phyloP scores from a whole-genome alignment of 805 yeast species.

The Suhomyces sp. region DNA sequence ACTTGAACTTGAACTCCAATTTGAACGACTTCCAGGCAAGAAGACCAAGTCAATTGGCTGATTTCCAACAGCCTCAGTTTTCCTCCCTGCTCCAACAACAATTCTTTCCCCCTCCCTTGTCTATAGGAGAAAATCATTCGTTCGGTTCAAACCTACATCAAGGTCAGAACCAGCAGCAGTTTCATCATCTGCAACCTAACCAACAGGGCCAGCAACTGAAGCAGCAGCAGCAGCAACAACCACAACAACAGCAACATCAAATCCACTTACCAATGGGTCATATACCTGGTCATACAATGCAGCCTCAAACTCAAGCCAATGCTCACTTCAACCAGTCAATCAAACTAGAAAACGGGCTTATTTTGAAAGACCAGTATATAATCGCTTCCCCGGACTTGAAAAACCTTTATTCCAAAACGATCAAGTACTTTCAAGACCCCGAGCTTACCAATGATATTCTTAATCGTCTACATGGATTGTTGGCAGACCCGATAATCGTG shows the following conservation, averaged over 20 bases:
- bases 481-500: slow-evolving; percentile 24
- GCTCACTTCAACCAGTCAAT: slow-evolving; percentile 15
- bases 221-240: slow-evolving; percentile 7
- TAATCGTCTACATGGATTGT: slow-evolving; percentile 23
- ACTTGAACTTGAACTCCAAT: slow-evolving; percentile 31
- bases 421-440: slow-evolving; percentile 49
- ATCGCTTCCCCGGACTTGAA: slow-evolving; percentile 59
- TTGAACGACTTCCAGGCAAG: slow-evolving; percentile 40
- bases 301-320: slow-evolving; percentile 4
- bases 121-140: slow-evolving; percentile 7
- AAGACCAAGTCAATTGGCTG: slow-evolving; percentile 42
- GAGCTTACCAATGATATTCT: slow-evolving; percentile 25
- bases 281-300: not conserved
- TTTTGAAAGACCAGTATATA: slow-evolving; percentile 53
- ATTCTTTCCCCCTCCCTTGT: slow-evolving; percentile 2
- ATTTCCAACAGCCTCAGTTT: slow-evolving; percentile 16
- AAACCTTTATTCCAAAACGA: slow-evolving; percentile 44
- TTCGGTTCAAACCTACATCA: slow-evolving; percentile 12
- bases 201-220: slow-evolving; percentile 6
- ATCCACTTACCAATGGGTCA: not conserved
- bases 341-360: slow-evolving; percentile 60
- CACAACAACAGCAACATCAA: slow-evolving; percentile 3
- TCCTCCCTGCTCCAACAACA: slow-evolving; percentile 9
- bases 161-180: not conserved
- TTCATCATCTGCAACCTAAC: not conserved